Evolutionary conservation across 306 rosid genomes (phyloP), one percentile per base, ranked within the genome.

Genomic region (Psophocarpus tetragonolobus): DNA sequence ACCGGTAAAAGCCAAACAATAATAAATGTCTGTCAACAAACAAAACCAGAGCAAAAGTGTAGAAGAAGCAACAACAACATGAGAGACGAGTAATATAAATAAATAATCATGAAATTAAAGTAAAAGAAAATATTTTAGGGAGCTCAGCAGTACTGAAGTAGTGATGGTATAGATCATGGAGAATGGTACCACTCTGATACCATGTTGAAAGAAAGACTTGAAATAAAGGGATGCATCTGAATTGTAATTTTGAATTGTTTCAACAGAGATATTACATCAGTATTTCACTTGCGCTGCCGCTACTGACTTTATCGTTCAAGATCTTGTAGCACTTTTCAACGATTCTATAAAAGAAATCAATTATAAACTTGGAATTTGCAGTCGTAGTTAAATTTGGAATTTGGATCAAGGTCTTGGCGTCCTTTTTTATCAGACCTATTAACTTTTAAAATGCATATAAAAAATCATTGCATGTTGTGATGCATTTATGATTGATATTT

Each of bases 401-500:
- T 61, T 41, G 61, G 35, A 3, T 11, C 6, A 10, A 50, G 33
- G 21, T 13, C 10, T 0, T 18, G 48, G 60, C 38, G 3, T 18
- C 42, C 38, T 62, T 62, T 18, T 20, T 4, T 6, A 14, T 61
- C 58, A 71, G 3, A 48, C 54, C 33, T 36, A 58, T 15, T 11
- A 8, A 56, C 26, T 10, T 74, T 12, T 54, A 17, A 41, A 80
- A 20, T 51, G 39, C 24, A 42, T 33, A 32, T 35, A 39, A 47
- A 54, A 54, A 15, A 13, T 58, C 27, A 26, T 69, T 53, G 65
- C 12, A 64, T 17, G 6, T 33, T 18, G 8, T 14, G 68, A 30
- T 77, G 81, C 27, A 11, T 42, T 68, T 51, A 35, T 74, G n/a
- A 10, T 44, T 81, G 67, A 78, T 79, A 68, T 8, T 53, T 81